Evolutionary conservation across 805 yeast species (phyloP), one percentile per base, ranked within the genome.

Genomic region (Ogataea pignaliae): DNA sequence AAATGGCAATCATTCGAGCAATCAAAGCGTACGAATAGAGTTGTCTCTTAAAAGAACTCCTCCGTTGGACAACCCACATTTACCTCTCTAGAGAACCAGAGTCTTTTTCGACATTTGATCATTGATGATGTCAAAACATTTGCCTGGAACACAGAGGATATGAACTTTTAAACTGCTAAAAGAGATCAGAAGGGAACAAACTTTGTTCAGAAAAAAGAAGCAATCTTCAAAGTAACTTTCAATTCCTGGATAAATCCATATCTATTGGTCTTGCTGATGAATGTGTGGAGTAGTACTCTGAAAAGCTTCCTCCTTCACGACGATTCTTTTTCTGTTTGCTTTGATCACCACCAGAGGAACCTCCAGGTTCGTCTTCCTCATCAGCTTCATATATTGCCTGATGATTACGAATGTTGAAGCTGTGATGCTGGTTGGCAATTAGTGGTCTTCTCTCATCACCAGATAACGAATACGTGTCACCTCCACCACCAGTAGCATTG

Each of bases 201-300:
- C n/a, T n/a, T n/a, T n/a, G n/a, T n/a, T n/a, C n/a, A 29, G 12
- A 29, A 29, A 29, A 29, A 29, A 29, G 10, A 29, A 29, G 12
- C 31, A 29, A 10, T 29, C 31, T 29, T 10, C 11, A 29, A 29
- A 29, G 31, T 12, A 10, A 29, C 12, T 10, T 7, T 21, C 7
- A 21, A 21, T 7, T 21, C 26, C 26, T 21, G 26, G 26, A 21
- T 11, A 36, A 36, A 2, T 50, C 41, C 50, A 53, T 45, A 40
- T 55, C 55, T 33, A 63, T 59, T 1, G 66, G 60, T 37, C 44
- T 40, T 29, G 58, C 42, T 10, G 59, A 48, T 10, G 66, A 56
- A 43, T 63, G 61, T 5, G 56, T 49, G 1, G 66, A 61, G 44
- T 63, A 63, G 29, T 53, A 47, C 31, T 55, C 63, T 3, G 59